Evolutionary conservation across 371 early-diverging fungal genomes (phyloP).

Genomic region (Nematocida homosporus): DNA sequence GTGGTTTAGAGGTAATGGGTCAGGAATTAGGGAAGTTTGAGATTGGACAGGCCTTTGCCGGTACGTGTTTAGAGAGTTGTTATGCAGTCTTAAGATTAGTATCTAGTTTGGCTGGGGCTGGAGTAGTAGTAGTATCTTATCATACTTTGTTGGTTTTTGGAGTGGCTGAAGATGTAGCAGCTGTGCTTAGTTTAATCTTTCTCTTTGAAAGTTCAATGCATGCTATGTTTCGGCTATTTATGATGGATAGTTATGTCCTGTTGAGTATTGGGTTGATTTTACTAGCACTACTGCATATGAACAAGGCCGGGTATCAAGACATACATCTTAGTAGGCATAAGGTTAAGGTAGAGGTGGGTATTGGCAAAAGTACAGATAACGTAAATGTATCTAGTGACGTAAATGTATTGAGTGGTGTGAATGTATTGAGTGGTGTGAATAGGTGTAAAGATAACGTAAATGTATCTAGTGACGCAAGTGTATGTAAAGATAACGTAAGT

Average conservation of each 20-base stretch:
- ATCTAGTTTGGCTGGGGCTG: conserved; percentile 1
- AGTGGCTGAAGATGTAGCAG: neutral
- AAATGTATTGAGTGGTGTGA: no score
- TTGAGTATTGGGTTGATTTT: neutral
- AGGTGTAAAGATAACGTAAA: no score
- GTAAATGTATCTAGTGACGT: no score
- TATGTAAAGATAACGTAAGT: no score
- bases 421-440: no score
- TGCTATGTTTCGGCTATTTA: conserved; percentile 32
- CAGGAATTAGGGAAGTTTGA: neutral
- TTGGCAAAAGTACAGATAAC: no score
- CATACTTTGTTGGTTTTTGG: neutral
- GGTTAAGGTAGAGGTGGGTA: no score
- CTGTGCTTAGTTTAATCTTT: conserved; percentile 9
- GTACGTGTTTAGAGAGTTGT: neutral
- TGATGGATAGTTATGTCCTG: conserved; percentile 49
- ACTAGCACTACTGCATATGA: conserved; percentile 22
- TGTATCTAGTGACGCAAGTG: no score
- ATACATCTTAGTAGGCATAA: no score
- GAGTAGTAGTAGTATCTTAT: neutral
- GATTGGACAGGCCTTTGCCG: conserved; percentile 26
- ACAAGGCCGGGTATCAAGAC: conserved; percentile 1
- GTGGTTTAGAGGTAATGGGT: neutral
- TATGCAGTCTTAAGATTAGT: conserved; percentile 1
- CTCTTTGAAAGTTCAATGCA: conserved; percentile 35